A percentile compares a stretch with the other conserved stretches of the same genome.
These are phyloP conservation scores for Pythium coloratum DNA, from an alignment of 352 stramenopile genomes.

Conservation along the genomic window DNA sequence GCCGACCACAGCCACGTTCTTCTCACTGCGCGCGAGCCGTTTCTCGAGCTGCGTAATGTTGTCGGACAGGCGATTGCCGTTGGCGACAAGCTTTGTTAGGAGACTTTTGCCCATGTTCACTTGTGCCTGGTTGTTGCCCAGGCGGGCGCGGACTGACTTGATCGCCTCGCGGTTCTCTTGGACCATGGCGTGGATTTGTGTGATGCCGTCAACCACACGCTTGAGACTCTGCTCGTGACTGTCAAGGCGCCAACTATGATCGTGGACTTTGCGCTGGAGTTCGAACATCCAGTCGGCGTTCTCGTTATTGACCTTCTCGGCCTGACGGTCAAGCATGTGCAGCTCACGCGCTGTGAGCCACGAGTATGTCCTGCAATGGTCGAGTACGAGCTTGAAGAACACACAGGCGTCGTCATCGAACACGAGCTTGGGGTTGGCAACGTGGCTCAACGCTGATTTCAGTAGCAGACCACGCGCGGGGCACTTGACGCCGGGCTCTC, in stretches of 20 bases:
- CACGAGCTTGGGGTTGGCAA: background rate
- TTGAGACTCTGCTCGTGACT: constrained; percentile 3
- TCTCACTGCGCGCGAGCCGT: constrained; percentile 3
- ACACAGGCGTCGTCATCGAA: constrained; percentile 1
- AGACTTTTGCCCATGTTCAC: background rate
- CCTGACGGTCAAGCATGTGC: background rate
- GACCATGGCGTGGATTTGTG: constrained; percentile 4
- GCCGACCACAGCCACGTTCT: background rate
- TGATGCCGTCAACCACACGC: background rate
- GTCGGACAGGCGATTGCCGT: background rate
- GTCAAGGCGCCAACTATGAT: constrained; percentile 16
- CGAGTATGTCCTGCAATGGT: background rate
- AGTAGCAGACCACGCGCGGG: background rate
- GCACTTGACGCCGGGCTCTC: background rate
- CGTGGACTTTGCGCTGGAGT: constrained; percentile 6
- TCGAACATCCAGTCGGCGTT: constrained; percentile 14
- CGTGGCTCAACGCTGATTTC: background rate
- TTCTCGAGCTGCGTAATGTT: background rate
- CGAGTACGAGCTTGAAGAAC: background rate
- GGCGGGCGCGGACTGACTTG: background rate
- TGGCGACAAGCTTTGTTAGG: background rate
- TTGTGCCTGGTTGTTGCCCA: background rate
- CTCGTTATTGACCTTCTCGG: constrained; percentile 24
- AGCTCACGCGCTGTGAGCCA: background rate
- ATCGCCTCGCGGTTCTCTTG: constrained; percentile 7